Percentiles rank a stretch among this genome's conserved stretches.
Evolutionary conservation across 2,329 filamentous ascomycete genomes (phyloP).

Genomic region (Truncatella angustata): DNA sequence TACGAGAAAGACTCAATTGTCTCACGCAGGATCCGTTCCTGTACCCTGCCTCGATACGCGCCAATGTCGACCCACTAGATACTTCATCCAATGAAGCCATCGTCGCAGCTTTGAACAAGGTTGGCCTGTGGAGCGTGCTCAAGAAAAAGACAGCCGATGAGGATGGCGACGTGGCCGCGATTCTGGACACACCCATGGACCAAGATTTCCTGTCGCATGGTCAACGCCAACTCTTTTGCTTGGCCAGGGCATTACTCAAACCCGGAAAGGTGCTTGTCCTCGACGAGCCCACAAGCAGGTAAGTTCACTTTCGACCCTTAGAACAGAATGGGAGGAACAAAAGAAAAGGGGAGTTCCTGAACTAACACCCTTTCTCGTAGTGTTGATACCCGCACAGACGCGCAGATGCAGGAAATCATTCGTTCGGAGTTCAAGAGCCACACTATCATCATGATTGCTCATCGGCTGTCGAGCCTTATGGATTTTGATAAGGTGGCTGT

Average conservation of each 20-base stretch:
- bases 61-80: conserved; percentile 12
- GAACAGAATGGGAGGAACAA: too few relatives aligned
- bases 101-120: conserved; percentile 8
- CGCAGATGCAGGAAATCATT: conserved; percentile 11
- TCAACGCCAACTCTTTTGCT: conserved; percentile 62
- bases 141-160: conserved; percentile 38
- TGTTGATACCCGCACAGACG: conserved; percentile 12
- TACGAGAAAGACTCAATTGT: conserved; percentile 11
- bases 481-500: conserved; percentile 33
- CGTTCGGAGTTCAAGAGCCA: conserved; percentile 21
- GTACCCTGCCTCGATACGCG: conserved; percentile 10
- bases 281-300: conserved; percentile 45
- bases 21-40: conserved; percentile 16
- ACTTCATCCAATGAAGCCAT: conserved; percentile 5
- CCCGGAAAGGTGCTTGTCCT: conserved; percentile 62
- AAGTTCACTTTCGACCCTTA: background rate
- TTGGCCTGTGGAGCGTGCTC: conserved; percentile 13
- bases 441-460: conserved; percentile 34
- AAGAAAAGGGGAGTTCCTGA: too few relatives aligned
- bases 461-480: conserved; percentile 29
- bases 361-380: conserved; percentile 1
- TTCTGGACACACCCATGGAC: conserved; percentile 9
- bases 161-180: conserved; percentile 32
- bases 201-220: conserved; percentile 49
- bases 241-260: conserved; percentile 61